Conservation (phyloP, 495 filamentous ascomycete species). For the Sphaerosporella brunnea region DNA sequence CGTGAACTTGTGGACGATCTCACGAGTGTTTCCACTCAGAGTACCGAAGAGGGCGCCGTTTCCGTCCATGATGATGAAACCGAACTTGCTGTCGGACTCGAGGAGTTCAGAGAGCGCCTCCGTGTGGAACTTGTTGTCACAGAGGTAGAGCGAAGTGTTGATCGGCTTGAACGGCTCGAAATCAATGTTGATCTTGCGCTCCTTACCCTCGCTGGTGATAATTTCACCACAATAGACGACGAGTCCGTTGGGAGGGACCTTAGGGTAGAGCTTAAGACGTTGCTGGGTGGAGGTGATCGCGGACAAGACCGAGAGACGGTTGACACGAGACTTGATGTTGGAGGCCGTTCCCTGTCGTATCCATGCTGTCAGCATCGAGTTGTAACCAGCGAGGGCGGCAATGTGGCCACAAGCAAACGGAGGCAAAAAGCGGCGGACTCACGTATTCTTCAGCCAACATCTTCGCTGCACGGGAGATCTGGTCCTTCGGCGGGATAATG, state of each 20-base stretch:
- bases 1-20: conserved; percentile 90
- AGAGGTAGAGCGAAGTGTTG: conserved; percentile 96
- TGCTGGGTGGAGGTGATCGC: conserved; percentile 98
- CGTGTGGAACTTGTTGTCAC: conserved; percentile 99
- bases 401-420: too few species aligned
- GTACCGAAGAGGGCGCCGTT: conserved; percentile 95
- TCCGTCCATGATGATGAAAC: conserved; percentile 99
- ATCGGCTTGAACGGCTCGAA: conserved; percentile 99
- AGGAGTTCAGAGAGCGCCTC: conserved; percentile 90
- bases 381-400: neutral
- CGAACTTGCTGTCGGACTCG: conserved; percentile 96
- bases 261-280: conserved; percentile 94
- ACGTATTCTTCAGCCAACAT: conserved; percentile 99
- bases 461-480: conserved; percentile 87
- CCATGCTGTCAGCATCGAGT: neutral
- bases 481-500: conserved; percentile 97
- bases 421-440: conserved; percentile 28
- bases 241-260: conserved; percentile 90
- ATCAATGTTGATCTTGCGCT: conserved; percentile 98
- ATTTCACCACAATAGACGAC: conserved; percentile 99
- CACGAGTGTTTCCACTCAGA: conserved; percentile 86
- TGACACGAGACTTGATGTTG: conserved; percentile 98
- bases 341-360: conserved; percentile 67
- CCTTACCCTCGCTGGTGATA: conserved; percentile 93
- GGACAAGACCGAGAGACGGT: conserved; percentile 88